A percentile compares a stretch with the other conserved stretches of the same genome.
Conservation (phyloP, 768 basidiomycete genomes). For the Psilocybe azurescens region DNA sequence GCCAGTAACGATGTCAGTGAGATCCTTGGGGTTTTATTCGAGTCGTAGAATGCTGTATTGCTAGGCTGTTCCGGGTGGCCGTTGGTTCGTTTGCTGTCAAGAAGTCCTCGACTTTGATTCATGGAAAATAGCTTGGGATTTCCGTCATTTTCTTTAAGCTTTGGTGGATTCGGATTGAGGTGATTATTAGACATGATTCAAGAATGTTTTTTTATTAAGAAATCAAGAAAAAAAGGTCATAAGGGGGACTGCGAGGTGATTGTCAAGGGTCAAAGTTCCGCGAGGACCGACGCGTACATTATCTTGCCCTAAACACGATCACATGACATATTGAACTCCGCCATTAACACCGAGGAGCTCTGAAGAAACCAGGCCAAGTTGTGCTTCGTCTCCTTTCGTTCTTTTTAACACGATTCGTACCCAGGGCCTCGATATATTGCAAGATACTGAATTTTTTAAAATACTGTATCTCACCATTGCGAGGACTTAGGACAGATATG, state of each 20-base stretch:
- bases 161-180: neutral
- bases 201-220: slow-evolving; percentile 7
- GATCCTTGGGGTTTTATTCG: slow-evolving; percentile 10
- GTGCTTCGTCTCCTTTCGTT: no score
- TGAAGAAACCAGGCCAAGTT: no score
- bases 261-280: no score
- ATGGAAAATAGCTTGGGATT: slow-evolving; percentile 9
- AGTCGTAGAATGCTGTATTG: neutral
- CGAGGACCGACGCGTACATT: no score
- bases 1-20: slow-evolving; percentile 16
- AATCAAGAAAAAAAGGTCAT: neutral
- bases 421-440: no score
- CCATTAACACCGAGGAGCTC: no score
- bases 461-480: no score
- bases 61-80: neutral
- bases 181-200: slow-evolving; percentile 7
- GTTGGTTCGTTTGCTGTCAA: slow-evolving; percentile 10
- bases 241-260: neutral
- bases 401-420: no score
- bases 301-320: no score
- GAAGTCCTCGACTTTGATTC: neutral
- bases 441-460: no score
- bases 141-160: neutral
- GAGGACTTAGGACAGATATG: no score
- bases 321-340: no score